phyloP scores from a whole-genome alignment of 371 early-diverging fungal species.

The Umbelopsis sp. region DNA sequence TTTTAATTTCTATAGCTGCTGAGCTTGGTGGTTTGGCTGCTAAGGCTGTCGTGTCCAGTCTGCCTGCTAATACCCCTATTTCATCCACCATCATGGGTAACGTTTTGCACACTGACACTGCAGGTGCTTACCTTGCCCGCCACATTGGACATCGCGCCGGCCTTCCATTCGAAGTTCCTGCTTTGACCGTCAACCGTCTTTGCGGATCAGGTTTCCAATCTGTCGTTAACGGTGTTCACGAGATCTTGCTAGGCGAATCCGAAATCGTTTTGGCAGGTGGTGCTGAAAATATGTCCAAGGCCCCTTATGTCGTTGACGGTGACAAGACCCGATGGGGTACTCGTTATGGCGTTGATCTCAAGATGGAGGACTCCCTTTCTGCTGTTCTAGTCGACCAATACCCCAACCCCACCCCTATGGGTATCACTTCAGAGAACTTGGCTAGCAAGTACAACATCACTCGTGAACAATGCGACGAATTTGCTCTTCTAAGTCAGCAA shows the following conservation, averaged over 20 bases:
- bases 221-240: slow-evolving; percentile 91
- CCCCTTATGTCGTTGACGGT: slow-evolving; percentile 83
- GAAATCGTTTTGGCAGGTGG: slow-evolving; percentile 92
- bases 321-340: slow-evolving; percentile 77
- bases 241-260: slow-evolving; percentile 84
- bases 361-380: slow-evolving; percentile 87
- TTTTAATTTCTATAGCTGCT: slow-evolving; percentile 55
- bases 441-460: slow-evolving; percentile 84
- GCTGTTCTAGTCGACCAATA: slow-evolving; percentile 87
- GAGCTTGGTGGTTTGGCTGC: slow-evolving; percentile 94
- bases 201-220: slow-evolving; percentile 97
- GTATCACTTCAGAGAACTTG: slow-evolving; percentile 95
- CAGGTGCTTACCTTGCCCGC: slow-evolving; percentile 90
- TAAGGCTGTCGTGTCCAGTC: slow-evolving; percentile 79
- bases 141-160: slow-evolving; percentile 92
- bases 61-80: slow-evolving; percentile 74
- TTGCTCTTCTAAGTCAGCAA: slow-evolving; percentile 83
- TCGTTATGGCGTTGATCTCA: slow-evolving; percentile 85
- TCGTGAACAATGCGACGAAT: slow-evolving; percentile 87
- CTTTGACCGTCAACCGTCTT: slow-evolving; percentile 91
- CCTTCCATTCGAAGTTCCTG: slow-evolving; percentile 80
- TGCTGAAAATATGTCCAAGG: slow-evolving; percentile 91
- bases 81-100: slow-evolving; percentile 96
- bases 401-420: slow-evolving; percentile 90
- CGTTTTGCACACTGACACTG: slow-evolving; percentile 84